These are phyloP conservation scores for Juglanconis juglandina DNA, from an alignment of 2,329 filamentous ascomycete species.

Conservation along the genomic window DNA sequence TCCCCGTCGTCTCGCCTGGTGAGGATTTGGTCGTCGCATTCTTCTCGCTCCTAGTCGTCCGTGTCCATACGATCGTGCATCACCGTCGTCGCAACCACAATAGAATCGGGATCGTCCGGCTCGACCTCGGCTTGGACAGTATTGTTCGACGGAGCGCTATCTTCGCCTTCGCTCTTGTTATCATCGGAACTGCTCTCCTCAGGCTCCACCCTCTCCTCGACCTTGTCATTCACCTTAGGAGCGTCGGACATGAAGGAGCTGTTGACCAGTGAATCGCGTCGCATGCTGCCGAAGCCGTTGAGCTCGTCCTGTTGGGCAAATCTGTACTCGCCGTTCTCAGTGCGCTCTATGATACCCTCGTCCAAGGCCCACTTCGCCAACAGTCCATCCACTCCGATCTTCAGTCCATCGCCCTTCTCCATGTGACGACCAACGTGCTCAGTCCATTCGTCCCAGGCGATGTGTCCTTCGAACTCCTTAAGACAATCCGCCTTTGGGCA, in stretches of 20 bases:
- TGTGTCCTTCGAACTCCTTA: slow-evolving; percentile 65
- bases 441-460: slow-evolving; percentile 85
- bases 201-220: neutral
- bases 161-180: slow-evolving; percentile 15
- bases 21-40: neutral
- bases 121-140: slow-evolving; percentile 17
- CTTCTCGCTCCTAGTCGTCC: slow-evolving; percentile 24
- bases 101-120: slow-evolving; percentile 27
- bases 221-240: slow-evolving; percentile 5
- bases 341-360: slow-evolving; percentile 59
- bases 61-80: slow-evolving; percentile 30
- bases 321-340: slow-evolving; percentile 54
- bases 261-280: slow-evolving; percentile 20
- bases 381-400: slow-evolving; percentile 55
- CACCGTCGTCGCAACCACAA: slow-evolving; percentile 32
- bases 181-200: slow-evolving; percentile 23
- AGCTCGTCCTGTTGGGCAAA: slow-evolving; percentile 43
- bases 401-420: slow-evolving; percentile 65
- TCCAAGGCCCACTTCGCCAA: slow-evolving; percentile 61
- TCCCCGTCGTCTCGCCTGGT: too few relatives aligned
- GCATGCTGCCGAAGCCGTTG: slow-evolving; percentile 22
- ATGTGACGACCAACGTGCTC: slow-evolving; percentile 90
- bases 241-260: slow-evolving; percentile 15
- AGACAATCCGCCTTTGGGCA: slow-evolving; percentile 71
- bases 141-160: neutral